Evolutionary conservation across 2,329 filamentous ascomycete species (phyloP).

Genomic region (Trichoderma harzianum): DNA sequence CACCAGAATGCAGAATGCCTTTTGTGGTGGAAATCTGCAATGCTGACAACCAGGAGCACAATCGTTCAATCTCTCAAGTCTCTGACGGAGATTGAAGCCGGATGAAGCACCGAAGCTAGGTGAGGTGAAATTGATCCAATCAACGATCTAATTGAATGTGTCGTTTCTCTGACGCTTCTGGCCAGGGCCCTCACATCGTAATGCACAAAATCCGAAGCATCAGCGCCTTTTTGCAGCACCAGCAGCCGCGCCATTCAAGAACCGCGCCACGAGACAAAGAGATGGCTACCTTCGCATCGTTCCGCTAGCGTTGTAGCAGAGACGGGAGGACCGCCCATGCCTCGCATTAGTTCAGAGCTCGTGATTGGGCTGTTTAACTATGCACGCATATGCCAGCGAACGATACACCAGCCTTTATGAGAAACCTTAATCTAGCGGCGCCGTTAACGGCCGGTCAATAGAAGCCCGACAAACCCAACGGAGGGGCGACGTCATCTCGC

Average conservation of each 20-base stretch:
- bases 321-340: background rate
- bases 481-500: background rate
- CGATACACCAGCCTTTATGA: background rate
- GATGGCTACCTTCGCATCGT: background rate
- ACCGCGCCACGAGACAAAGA: background rate
- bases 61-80: no score
- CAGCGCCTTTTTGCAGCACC: background rate
- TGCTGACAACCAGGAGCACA: no score
- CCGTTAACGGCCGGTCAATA: background rate
- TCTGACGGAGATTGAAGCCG: no score
- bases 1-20: no score
- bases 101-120: no score
- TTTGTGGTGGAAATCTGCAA: no score
- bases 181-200: no score
- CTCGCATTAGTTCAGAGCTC: background rate
- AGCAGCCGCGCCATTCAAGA: background rate
- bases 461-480: background rate
- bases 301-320: background rate
- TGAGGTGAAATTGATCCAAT: no score
- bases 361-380: background rate
- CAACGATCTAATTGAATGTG: no score
- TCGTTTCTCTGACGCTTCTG: no score
- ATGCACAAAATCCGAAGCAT: background rate
- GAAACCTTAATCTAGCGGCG: background rate
- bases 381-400: background rate